Base-by-base conservation (phyloP, 2,329 filamentous ascomycete genomes). In the Fusarium pseudocircinatum region DNA sequence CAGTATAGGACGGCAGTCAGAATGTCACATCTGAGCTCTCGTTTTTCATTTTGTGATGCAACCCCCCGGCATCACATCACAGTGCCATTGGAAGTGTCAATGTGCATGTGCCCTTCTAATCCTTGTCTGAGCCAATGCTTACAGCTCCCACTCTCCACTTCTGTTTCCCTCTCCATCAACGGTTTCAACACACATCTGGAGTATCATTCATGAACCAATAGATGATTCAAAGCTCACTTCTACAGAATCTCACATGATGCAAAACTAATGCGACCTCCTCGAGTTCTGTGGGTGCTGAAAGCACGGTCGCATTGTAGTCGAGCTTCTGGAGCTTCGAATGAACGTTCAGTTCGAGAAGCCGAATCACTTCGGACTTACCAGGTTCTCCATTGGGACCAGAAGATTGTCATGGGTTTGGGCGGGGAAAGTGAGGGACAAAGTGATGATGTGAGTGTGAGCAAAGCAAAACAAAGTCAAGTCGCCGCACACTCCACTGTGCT, bases 221-320 rank as follows among this genome's bases (percentile, higher is more conserved):
- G 56, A 47, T 53, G 56, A 46, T 37, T 28, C 57, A 69, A 39
- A 61, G 47, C 66, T 59, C 67, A 58, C 60, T 69, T 54, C 64
- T 63, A 56, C 72, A 63, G 53, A 60, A 69, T 67, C 74, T 79
- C 78, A 79, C 78, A 79, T 79, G 78, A 73, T 73, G 32, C 54
- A 59, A 44, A 58, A 62, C 70, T 67, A 72, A 79, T 79, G 78
- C 78, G 74, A 78, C 72, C 65, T 66, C 54, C 62, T 76, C 64
- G 60, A 67, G 57, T 64, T 69, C 61, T 65, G 75, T 74, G 70
- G 74, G 61, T 63, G 70, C 63, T 60, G 72, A 60, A 69, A 73
- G 72, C 61, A 69, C 36, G 56, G 70, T 57, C 69, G 60, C 69
- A 75, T 67, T 64, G 34, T 67, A 54, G 52, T 60, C 32, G 63